A percentile compares a stretch with the other conserved stretches of the same genome.
These are phyloP conservation scores for Syzygium oleosum DNA, from an alignment of 345 rosid species.

Conservation along the genomic window DNA sequence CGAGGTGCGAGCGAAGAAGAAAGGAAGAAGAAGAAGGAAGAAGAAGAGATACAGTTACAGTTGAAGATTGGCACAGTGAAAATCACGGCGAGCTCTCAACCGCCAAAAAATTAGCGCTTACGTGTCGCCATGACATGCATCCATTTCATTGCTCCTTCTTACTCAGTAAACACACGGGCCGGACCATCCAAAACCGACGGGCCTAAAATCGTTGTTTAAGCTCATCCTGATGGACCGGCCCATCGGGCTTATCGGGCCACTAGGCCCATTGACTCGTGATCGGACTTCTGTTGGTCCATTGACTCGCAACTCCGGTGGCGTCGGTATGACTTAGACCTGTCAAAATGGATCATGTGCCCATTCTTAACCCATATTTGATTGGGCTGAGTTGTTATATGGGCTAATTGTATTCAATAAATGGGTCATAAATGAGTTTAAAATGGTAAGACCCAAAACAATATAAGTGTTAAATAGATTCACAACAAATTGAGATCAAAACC, in stretches of 20 bases:
- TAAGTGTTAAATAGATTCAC: no score
- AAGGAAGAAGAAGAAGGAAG: slow-evolving; percentile 23
- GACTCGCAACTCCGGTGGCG: no score
- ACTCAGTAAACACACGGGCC: not conserved
- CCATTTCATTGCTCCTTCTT: not conserved
- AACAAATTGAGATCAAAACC: no score
- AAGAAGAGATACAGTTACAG: slow-evolving; percentile 26
- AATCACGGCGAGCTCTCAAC: slow-evolving; percentile 7
- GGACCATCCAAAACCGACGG: not conserved
- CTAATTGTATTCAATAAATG: no score
- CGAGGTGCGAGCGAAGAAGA: not conserved
- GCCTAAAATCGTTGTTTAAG: not conserved
- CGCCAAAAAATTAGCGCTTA: slow-evolving; percentile 24
- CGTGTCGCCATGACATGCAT: not conserved
- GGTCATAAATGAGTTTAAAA: no score
- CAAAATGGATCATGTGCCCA: no score
- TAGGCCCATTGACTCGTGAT: not conserved
- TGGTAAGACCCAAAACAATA: no score
- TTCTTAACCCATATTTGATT: no score
- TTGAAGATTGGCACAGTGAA: not conserved
- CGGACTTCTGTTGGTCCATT: not conserved
- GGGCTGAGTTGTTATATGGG: no score
- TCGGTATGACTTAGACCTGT: no score
- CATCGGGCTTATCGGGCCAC: not conserved
- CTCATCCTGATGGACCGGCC: not conserved